Evolutionary conservation across 805 yeast species (phyloP).

Genomic region (Yarrowia divulgata): DNA sequence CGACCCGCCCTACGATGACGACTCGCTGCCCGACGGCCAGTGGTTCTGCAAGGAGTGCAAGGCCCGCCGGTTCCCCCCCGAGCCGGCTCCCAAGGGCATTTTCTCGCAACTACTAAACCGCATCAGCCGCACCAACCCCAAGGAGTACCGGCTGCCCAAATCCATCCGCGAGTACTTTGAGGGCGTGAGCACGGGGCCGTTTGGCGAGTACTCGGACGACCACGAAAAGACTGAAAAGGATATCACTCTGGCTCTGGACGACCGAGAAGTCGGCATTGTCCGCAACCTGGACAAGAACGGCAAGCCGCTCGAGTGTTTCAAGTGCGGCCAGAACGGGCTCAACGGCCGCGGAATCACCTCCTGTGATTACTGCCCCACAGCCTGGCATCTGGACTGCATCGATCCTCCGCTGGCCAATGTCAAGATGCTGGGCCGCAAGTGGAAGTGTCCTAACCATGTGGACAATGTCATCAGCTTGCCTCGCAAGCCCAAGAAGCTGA

Average conservation of each 20-base stretch:
- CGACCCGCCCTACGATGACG: constrained; percentile 85
- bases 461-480: constrained; percentile 49
- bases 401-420: constrained; percentile 75
- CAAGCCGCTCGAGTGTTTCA: constrained; percentile 72
- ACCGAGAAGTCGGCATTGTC: constrained; percentile 42
- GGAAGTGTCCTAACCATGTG: constrained; percentile 92
- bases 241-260: constrained; percentile 40
- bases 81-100: constrained; percentile 51
- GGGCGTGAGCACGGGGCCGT: constrained; percentile 69
- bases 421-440: constrained; percentile 76
- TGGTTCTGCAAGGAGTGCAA: constrained; percentile 89
- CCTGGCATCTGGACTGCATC: constrained; percentile 91
- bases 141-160: constrained; percentile 70
- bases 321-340: constrained; percentile 76
- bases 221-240: constrained; percentile 59
- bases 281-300: constrained; percentile 71
- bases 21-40: constrained; percentile 78
- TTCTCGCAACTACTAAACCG: constrained; percentile 67
- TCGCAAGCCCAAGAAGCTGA: constrained; percentile 56
- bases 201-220: constrained; percentile 76
- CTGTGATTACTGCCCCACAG: constrained; percentile 83
- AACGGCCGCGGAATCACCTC: constrained; percentile 63
- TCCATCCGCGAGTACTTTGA: constrained; percentile 72
- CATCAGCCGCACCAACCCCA: constrained; percentile 67
- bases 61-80: constrained; percentile 54